phyloP scores from a whole-genome alignment of 2,329 filamentous ascomycete species.

The Fusarium chlamydosporum region DNA sequence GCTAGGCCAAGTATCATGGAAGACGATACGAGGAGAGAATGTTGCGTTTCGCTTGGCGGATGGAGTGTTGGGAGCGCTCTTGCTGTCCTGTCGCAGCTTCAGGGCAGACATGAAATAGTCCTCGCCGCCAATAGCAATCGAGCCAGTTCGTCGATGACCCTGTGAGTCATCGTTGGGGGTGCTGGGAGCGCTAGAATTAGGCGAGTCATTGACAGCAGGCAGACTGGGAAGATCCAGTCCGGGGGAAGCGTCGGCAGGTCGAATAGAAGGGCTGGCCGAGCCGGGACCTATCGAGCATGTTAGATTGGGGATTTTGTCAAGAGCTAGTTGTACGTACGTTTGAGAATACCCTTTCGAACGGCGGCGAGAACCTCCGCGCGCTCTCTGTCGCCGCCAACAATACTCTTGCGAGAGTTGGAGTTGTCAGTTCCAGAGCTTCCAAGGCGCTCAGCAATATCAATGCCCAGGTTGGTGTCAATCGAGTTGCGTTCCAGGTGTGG shows the following conservation, averaged over 20 bases:
- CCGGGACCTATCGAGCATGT: constrained; percentile 61
- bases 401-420: constrained; percentile 82
- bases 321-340: constrained; percentile 70
- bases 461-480: constrained; percentile 73
- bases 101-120: constrained; percentile 91
- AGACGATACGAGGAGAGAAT: constrained; percentile 94
- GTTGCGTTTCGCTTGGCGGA: constrained; percentile 73
- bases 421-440: constrained; percentile 72
- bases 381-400: constrained; percentile 90
- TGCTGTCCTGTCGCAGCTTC: constrained; percentile 80
- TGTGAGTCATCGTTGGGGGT: constrained; percentile 85
- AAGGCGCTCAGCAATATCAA: constrained; percentile 64
- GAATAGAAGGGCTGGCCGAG: constrained; percentile 76
- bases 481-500: constrained; percentile 88
- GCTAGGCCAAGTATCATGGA: constrained; percentile 96
- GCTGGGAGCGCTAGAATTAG: constrained; percentile 86
- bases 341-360: constrained; percentile 95
- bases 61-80: constrained; percentile 85
- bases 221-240: constrained; percentile 72
- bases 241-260: constrained; percentile 69
- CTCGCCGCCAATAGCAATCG: constrained; percentile 81
- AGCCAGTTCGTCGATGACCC: constrained; percentile 75
- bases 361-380: constrained; percentile 91
- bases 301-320: constrained; percentile 1
- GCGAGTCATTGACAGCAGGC: constrained; percentile 79